Conservation (phyloP, 441 rosid species). For the Bruguiera hainesii region DNA sequence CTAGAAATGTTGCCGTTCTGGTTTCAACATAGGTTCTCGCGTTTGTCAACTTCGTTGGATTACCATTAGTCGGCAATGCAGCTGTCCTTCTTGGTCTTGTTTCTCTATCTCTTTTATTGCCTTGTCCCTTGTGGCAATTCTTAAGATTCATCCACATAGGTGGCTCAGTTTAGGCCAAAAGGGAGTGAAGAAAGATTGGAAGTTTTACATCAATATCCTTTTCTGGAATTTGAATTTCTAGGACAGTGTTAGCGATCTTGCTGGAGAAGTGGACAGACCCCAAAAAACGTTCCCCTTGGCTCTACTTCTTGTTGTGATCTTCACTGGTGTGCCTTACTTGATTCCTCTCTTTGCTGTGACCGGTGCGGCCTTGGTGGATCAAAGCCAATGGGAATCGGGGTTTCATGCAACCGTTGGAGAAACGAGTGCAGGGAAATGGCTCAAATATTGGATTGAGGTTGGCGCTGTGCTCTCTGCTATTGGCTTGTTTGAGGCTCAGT, state of each 20-base stretch:
- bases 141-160: conserved; percentile 57
- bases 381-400: conserved; percentile 36
- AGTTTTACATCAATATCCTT: conserved; percentile 65
- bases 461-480: conserved; percentile 36
- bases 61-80: conserved; percentile 58
- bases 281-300: conserved; percentile 61
- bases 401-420: conserved; percentile 43
- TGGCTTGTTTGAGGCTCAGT: conserved; percentile 44
- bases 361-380: conserved; percentile 52
- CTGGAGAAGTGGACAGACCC: conserved; percentile 75
- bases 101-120: conserved; percentile 60
- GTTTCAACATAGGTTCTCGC: conserved; percentile 45
- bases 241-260: conserved; percentile 74
- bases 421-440: conserved; percentile 43
- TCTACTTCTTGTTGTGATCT: conserved; percentile 48
- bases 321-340: conserved; percentile 63
- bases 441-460: conserved; percentile 39
- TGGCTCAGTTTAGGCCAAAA: conserved; percentile 59
- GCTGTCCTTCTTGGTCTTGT: conserved; percentile 60
- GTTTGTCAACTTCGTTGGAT: conserved; percentile 56
- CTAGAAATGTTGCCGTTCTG: conserved; percentile 41
- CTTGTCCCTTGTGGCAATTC: conserved; percentile 63
- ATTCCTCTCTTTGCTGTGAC: conserved; percentile 73
- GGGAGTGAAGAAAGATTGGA: conserved; percentile 62
- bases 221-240: conserved; percentile 87